phyloP scores from a whole-genome alignment of 306 rosid species.

The Corylus heterophylla region DNA sequence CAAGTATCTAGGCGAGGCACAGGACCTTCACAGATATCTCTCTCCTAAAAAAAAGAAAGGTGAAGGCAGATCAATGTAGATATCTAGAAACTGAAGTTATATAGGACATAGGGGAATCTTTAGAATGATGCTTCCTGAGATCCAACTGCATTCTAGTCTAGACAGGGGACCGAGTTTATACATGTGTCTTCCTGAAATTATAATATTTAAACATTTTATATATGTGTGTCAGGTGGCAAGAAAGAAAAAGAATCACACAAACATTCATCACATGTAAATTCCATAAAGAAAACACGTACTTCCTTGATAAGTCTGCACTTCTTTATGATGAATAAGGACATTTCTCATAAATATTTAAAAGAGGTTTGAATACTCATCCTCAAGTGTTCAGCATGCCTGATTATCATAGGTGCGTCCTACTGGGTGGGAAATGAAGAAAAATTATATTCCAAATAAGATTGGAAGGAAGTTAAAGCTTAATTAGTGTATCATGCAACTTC shows the following conservation, averaged over 20 bases:
- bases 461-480: too few relatives aligned
- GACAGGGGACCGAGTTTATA: neutral
- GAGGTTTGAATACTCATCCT: too few relatives aligned
- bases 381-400: neutral
- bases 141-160: neutral
- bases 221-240: neutral
- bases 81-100: neutral
- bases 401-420: neutral
- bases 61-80: constrained; percentile 4
- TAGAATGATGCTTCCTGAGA: constrained; percentile 7
- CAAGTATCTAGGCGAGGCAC: constrained; percentile 79
- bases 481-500: too few relatives aligned
- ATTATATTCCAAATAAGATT: too few relatives aligned
- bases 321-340: neutral
- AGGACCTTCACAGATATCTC: constrained; percentile 76
- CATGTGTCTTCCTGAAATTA: neutral
- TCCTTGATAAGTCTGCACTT: neutral
- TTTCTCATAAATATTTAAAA: neutral
- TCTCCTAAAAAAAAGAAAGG: constrained; percentile 55
- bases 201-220: neutral
- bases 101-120: neutral
- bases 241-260: neutral
- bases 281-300: neutral
- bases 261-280: neutral
- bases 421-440: too few relatives aligned